These are phyloP conservation scores for Trichothecium sympodiale DNA, from an alignment of 2,329 filamentous ascomycete genomes.

Conservation along the genomic window DNA sequence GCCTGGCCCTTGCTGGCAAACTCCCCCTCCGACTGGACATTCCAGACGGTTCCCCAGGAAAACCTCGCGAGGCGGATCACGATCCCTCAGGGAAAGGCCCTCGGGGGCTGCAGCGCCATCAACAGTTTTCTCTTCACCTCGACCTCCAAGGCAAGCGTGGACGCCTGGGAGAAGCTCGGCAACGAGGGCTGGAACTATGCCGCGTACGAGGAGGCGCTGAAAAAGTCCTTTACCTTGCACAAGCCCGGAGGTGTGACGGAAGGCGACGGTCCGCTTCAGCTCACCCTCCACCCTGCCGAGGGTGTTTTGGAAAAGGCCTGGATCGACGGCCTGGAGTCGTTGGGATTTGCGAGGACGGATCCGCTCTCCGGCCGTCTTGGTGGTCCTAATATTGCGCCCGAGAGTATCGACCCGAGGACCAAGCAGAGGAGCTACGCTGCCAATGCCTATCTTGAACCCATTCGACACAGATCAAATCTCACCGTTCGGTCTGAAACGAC, in stretches of 20 bases:
- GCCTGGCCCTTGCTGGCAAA: constrained; percentile 11
- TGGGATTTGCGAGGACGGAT: constrained; percentile 10
- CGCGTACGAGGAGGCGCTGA: constrained; percentile 6
- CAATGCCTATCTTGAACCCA: constrained; percentile 10
- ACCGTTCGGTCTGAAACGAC: constrained; percentile 12
- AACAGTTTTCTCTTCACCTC: constrained; percentile 14
- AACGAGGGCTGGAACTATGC: constrained; percentile 17
- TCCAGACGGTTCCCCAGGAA: constrained; percentile 11
- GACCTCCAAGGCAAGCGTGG: constrained; percentile 9
- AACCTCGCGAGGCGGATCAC: constrained; percentile 8
- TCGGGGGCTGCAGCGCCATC: constrained; percentile 17
- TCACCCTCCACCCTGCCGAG: constrained; percentile 8
- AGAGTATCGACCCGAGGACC: constrained; percentile 13
- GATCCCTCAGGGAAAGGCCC: constrained; percentile 11
- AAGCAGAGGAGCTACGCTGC: constrained; percentile 14
- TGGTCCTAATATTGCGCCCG: constrained; percentile 5
- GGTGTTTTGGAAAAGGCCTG: constrained; percentile 8
- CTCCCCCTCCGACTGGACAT: constrained; percentile 12
- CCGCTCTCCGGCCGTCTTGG: constrained; percentile 12
- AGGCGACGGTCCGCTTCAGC: constrained; percentile 2
- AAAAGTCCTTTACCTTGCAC: constrained; percentile 4
- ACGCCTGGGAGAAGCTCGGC: constrained; percentile 14
- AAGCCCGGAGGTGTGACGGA: neutral
- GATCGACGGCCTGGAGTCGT: constrained; percentile 7
- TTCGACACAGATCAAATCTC: constrained; percentile 10